Evolutionary conservation across 2,329 filamentous ascomycete genomes (phyloP).

Genomic region (Penicillium sp.): DNA sequence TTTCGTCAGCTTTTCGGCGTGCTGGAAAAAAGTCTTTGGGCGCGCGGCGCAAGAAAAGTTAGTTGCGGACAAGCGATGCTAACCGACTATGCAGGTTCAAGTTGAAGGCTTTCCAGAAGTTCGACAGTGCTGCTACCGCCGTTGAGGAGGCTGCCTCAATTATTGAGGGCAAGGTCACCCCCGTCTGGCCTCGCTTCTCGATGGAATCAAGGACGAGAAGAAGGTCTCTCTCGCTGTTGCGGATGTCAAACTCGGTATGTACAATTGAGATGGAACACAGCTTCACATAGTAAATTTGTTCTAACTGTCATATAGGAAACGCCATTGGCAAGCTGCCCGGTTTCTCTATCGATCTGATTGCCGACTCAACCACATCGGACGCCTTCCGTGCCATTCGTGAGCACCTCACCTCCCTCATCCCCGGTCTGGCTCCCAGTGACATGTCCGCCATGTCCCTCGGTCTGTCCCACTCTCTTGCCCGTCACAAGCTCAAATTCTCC

Average conservation of each 20-base stretch:
- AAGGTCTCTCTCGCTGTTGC: slow-evolving; percentile 92
- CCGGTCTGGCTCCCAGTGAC: slow-evolving; percentile 76
- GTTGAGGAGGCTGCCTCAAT: slow-evolving; percentile 85
- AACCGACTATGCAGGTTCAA: slow-evolving; percentile 60
- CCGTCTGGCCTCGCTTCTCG: slow-evolving; percentile 73
- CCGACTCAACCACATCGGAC: slow-evolving; percentile 76
- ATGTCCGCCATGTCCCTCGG: slow-evolving; percentile 92
- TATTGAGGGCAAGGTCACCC: slow-evolving; percentile 90
- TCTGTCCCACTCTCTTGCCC: slow-evolving; percentile 92
- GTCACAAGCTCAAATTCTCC: slow-evolving; percentile 98
- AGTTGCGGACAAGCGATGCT: slow-evolving; percentile 15
- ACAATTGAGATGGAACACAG: neutral
- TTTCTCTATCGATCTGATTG: slow-evolving; percentile 76
- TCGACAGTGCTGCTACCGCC: slow-evolving; percentile 85
- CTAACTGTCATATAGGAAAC: slow-evolving; percentile 49
- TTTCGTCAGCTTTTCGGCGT: slow-evolving; percentile 4
- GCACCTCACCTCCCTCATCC: slow-evolving; percentile 83
- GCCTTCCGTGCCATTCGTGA: slow-evolving; percentile 92
- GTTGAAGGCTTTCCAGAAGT: slow-evolving; percentile 95
- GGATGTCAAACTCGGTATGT: slow-evolving; percentile 74
- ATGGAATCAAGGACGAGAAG: slow-evolving; percentile 93
- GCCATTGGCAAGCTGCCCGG: slow-evolving; percentile 89
- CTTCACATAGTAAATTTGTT: slow-evolving; percentile 11
- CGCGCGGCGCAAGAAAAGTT: slow-evolving; percentile 26
- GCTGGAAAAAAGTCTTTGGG: slow-evolving; percentile 4